Evolutionary conservation across 2,329 filamentous ascomycete genomes (phyloP).

Genomic region (Pseudogymnoascus sp.): DNA sequence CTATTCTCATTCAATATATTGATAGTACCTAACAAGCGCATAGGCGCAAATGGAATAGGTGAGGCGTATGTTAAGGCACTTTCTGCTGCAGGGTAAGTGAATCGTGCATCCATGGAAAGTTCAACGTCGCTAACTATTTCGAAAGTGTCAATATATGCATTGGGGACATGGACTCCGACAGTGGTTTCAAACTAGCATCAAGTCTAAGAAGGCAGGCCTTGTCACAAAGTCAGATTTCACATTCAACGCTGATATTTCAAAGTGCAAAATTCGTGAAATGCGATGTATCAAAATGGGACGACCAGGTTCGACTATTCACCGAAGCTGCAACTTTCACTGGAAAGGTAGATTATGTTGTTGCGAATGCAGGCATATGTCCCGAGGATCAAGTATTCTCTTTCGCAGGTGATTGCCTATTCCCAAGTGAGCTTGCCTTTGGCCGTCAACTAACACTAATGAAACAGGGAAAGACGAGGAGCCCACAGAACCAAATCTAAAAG

Average conservation of each 20-base stretch:
- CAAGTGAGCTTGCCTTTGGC: constrained; percentile 9
- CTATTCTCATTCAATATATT: background rate
- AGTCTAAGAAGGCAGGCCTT: background rate
- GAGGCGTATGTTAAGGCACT: constrained; percentile 26
- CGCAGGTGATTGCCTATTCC: constrained; percentile 14
- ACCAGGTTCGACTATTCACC: constrained; percentile 25
- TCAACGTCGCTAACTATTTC: background rate
- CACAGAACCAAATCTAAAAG: constrained; percentile 23
- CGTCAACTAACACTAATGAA: constrained; percentile 11
- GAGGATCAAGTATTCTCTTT: constrained; percentile 21
- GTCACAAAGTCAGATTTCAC: background rate
- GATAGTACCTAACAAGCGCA: background rate
- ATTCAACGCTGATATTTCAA: background rate
- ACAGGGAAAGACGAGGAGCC: constrained; percentile 17
- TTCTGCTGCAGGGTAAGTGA: constrained; percentile 18
- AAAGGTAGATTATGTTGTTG: constrained; percentile 26
- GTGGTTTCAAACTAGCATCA: constrained; percentile 18
- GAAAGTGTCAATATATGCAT: constrained; percentile 17
- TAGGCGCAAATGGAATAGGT: constrained; percentile 27
- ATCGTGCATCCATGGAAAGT: background rate
- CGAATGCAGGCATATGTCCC: constrained; percentile 27
- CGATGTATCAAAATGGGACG: constrained; percentile 25
- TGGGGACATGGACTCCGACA: constrained; percentile 18
- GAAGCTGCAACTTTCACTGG: constrained; percentile 22
- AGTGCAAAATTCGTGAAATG: constrained; percentile 26